Evolutionary conservation across 306 rosid genomes (phyloP).

Genomic region (Malus sylvestris): DNA sequence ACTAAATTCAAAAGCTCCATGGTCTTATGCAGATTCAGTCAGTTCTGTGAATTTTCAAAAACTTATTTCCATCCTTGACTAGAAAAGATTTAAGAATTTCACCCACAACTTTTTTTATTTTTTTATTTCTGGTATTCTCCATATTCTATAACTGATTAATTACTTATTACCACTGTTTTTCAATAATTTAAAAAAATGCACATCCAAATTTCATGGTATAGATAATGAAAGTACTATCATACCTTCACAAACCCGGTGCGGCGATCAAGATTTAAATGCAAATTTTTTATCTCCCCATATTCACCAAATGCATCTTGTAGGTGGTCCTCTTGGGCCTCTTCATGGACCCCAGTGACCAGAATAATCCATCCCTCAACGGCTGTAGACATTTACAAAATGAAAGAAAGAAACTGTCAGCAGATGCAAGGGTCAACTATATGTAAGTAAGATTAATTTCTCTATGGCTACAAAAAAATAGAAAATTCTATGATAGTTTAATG

Average conservation of each 20-base stretch:
- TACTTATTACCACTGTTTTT: background rate
- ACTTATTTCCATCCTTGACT: background rate
- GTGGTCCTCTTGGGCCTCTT: conserved; percentile 98
- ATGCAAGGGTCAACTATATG: background rate
- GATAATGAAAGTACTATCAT: background rate
- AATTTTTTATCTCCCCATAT: conserved; percentile 85
- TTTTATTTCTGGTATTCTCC: background rate
- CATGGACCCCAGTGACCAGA: conserved; percentile 91
- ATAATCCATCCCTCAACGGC: conserved; percentile 99
- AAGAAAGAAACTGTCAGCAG: background rate
- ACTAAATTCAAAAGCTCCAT: background rate
- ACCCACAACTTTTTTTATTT: background rate
- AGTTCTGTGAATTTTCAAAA: background rate
- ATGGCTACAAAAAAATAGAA: background rate
- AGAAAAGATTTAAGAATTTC: background rate
- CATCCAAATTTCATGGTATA: background rate
- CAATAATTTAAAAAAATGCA: background rate
- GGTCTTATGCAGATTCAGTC: background rate
- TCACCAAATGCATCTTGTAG: conserved; percentile 80
- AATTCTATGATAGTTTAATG: background rate
- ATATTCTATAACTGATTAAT: background rate
- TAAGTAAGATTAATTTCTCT: background rate
- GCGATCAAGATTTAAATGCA: conserved; percentile 94
- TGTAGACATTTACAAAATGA: conserved; percentile 15
- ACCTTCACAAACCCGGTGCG: conserved; percentile 97